These are phyloP conservation scores for Diaporthe humulicola DNA, from an alignment of 2,329 filamentous ascomycete species.

Conservation along the genomic window DNA sequence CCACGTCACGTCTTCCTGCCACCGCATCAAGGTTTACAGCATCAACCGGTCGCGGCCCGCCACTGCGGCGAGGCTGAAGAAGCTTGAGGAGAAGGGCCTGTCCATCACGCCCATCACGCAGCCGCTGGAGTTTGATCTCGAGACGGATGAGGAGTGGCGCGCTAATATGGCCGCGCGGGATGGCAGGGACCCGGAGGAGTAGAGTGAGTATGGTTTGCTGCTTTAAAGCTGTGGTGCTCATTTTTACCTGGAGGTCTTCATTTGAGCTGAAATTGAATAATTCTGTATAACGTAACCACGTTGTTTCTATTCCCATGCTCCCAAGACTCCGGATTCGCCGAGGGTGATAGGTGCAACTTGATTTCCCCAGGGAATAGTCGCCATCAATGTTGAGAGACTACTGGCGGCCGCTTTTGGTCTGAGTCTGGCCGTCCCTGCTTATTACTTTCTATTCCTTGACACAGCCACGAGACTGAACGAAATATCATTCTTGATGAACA, in stretches of 20 bases:
- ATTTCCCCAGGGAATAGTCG: too few species aligned
- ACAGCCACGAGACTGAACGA: too few species aligned
- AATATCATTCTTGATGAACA: too few species aligned
- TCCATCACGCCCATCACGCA: slow-evolving; percentile 67
- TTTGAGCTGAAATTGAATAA: not conserved
- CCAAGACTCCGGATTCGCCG: too few species aligned
- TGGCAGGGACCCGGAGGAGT: slow-evolving; percentile 59
- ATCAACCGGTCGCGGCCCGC: slow-evolving; percentile 65
- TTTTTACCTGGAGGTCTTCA: not conserved
- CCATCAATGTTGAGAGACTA: too few species aligned
- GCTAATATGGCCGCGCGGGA: slow-evolving; percentile 53
- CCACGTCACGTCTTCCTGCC: slow-evolving; percentile 74
- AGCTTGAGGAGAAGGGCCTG: slow-evolving; percentile 62
- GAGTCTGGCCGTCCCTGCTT: too few species aligned
- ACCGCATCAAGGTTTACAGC: slow-evolving; percentile 73
- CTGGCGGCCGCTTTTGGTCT: too few species aligned
- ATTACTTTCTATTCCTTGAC: too few species aligned
- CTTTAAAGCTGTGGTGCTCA: not conserved
- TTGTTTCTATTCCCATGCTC: too few species aligned
- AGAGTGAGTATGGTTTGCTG: not conserved
- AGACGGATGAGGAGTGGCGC: slow-evolving; percentile 63
- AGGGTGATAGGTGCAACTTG: too few species aligned
- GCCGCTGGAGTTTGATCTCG: slow-evolving; percentile 63
- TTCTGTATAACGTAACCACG: too few species aligned
- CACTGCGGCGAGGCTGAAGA: slow-evolving; percentile 63